Evolutionary conservation across 228 moss, liverwort and hornwort genomes (phyloP).

Genomic region (Sphagnum magellanicum): DNA sequence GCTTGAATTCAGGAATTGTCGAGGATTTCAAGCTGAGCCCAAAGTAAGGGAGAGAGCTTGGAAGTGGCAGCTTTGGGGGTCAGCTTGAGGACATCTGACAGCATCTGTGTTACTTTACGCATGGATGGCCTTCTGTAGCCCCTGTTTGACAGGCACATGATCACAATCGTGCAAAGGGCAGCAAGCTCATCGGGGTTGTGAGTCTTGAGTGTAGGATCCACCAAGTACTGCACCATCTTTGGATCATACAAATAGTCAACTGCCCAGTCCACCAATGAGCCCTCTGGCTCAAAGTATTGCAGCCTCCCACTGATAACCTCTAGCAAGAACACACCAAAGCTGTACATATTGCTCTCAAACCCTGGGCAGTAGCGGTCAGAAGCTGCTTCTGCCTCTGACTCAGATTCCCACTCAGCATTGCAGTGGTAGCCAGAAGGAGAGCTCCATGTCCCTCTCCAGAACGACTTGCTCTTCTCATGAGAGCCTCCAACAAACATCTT

Average conservation of each 20-base stretch:
- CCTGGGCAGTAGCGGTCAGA: conserved; percentile 16
- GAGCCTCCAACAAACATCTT: conserved; percentile 8
- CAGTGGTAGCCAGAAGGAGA: conserved; percentile 13
- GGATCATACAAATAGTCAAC: conserved; percentile 22
- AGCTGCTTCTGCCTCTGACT: neutral
- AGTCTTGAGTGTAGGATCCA: conserved; percentile 42
- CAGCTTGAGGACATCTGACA: conserved; percentile 39
- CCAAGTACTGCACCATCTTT: conserved; percentile 26
- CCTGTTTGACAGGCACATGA: conserved; percentile 21
- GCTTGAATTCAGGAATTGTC: conserved; percentile 14
- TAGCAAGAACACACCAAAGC: conserved; percentile 56
- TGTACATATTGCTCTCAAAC: conserved; percentile 46
- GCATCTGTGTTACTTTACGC: conserved; percentile 43
- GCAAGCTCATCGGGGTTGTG: conserved; percentile 42
- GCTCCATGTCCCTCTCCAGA: conserved; percentile 18
- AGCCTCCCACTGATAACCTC: conserved; percentile 46
- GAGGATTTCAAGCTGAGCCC: conserved; percentile 65
- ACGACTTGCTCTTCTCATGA: conserved; percentile 30
- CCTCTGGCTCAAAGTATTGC: conserved; percentile 18
- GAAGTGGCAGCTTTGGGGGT: conserved; percentile 31
- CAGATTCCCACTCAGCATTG: conserved; percentile 30
- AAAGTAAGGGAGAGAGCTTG: conserved; percentile 51
- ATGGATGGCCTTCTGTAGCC: conserved; percentile 35
- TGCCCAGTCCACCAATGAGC: conserved; percentile 37
- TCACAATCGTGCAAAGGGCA: conserved; percentile 40